Base-by-base conservation (phyloP, 2,329 filamentous ascomycete species). In the Colletotrichum truncatum region DNA sequence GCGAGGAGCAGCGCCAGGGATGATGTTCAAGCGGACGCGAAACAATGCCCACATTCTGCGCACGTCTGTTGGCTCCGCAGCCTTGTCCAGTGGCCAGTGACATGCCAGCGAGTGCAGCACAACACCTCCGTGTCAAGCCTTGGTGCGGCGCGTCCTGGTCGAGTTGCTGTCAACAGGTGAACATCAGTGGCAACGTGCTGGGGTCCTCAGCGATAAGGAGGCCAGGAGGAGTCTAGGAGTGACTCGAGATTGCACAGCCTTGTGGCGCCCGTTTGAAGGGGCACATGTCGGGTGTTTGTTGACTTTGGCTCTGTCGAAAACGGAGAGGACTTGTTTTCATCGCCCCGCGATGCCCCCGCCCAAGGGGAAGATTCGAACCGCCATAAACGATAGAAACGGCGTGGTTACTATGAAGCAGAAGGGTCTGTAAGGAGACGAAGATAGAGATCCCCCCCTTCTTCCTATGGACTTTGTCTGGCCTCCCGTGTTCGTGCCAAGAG, bases 231-330 rank as follows among this genome's bases (percentile, higher is more conserved):
- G 34, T 32, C 41, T 34, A 54, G 49, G 57, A 49, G 39, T 38
- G 51, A 38, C 36, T 14, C 6, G 21, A 32, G 36, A 56, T 61
- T 48, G 57, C 63, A 63, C 43, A 63, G 63, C 57, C 63, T 66
- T 66, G 57, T 51, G 57, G 57, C 16, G 41, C 34, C 9, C 43
- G 57, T 65, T 65, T 65, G 57, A 63, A 65, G 63, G 63, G 57
- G 49, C 46, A 59, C 23, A 56, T 49, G 43, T 38, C 36, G 32
- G 48, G 21, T 61, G 32, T 43, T 23, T 16, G 49, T 36, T 38
- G 30, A 28, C 11, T 36, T 48, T 38, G 43, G 9, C 36, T 21
- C 18, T 49, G 48, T 8, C 41, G 43, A 43, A 41, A 21, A 14
- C 3, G 41, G 23, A 32, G 30, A 12, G 23, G 36, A 45, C 25